These are phyloP conservation scores for Hypoxylon sp. DNA, from an alignment of 2,329 filamentous ascomycete species.

Conservation along the genomic window DNA sequence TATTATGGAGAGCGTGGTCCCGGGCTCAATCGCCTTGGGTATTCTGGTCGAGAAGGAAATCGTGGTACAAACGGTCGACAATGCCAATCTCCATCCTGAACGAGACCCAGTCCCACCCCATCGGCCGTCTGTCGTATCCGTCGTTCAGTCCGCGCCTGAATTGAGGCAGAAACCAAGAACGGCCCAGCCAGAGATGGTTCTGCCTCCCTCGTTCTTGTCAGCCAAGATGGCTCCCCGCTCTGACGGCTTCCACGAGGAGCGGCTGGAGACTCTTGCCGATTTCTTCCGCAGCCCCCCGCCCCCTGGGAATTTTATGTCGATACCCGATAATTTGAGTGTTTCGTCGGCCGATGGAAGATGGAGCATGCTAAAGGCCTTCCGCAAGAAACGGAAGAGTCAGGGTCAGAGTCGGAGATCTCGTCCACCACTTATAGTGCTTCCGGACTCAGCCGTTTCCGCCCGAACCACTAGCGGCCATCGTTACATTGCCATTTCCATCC, in stretches of 20 bases:
- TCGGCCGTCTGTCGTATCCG: conserved; percentile 30
- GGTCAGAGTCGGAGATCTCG: conserved; percentile 42
- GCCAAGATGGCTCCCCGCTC: conserved; percentile 31
- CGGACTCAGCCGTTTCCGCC: conserved; percentile 67
- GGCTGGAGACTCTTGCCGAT: conserved; percentile 54
- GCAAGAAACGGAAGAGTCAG: conserved; percentile 52
- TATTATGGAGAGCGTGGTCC: conserved; percentile 36
- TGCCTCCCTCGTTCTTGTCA: conserved; percentile 16
- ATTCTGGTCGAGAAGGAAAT: conserved; percentile 40
- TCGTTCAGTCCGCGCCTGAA: conserved; percentile 36
- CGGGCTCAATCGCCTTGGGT: conserved; percentile 27
- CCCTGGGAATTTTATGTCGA: conserved; percentile 63
- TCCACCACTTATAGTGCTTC: conserved; percentile 56
- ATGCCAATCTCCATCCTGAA: conserved; percentile 15
- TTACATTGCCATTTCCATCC: conserved; percentile 72
- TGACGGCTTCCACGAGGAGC: conserved; percentile 26
- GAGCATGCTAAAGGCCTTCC: conserved; percentile 58
- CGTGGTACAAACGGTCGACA: conserved; percentile 29
- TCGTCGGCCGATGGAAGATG: conserved; percentile 52
- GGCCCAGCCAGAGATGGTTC: conserved; percentile 16
- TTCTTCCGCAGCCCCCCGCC: conserved; percentile 64
- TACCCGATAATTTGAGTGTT: conserved; percentile 49
- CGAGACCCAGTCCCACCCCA: conserved; percentile 17
- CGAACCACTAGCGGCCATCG: conserved; percentile 65
- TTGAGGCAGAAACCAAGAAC: conserved; percentile 17